Evolutionary conservation across 2,329 filamentous ascomycete species (phyloP).

Genomic region (Hortaea sp.): DNA sequence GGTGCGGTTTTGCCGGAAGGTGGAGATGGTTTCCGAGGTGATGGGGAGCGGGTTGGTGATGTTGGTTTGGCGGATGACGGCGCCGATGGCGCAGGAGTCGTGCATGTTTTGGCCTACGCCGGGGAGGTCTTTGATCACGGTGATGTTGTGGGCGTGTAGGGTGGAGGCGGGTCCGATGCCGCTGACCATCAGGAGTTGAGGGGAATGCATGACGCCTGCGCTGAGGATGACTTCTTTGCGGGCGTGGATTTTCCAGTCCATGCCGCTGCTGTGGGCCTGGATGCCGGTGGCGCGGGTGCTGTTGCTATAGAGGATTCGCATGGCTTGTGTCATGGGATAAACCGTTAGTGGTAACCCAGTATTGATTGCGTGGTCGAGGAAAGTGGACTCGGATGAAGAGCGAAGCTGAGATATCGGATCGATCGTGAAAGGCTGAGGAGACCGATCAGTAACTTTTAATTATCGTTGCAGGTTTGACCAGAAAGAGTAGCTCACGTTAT

Average conservation of each 20-base stretch:
- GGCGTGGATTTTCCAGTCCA: conserved; percentile 16
- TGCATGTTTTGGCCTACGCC: conserved; percentile 44
- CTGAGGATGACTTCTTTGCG: conserved; percentile 35
- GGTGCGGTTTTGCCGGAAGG: neutral
- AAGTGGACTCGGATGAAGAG: neutral
- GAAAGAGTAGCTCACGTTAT: neutral
- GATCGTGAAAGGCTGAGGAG: neutral
- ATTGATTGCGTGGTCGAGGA: neutral
- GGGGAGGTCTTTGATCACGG: conserved; percentile 35
- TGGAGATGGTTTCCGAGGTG: neutral
- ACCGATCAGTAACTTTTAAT: no score
- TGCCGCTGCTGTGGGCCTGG: conserved; percentile 14
- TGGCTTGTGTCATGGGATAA: conserved; percentile 1
- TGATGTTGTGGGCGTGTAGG: conserved; percentile 29
- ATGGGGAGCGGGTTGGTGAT: neutral
- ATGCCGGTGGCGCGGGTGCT: conserved; percentile 19
- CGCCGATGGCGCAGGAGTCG: conserved; percentile 20
- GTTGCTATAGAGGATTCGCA: conserved; percentile 23
- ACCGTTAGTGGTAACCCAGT: neutral
- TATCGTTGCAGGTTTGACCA: no score
- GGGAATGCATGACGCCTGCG: conserved; percentile 33
- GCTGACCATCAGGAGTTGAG: conserved; percentile 26
- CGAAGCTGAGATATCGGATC: neutral
- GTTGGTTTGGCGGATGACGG: neutral
- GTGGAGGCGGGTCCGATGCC: conserved; percentile 21